These are phyloP conservation scores for Suillus weaverae DNA, from an alignment of 768 basidiomycete genomes.

Conservation along the genomic window DNA sequence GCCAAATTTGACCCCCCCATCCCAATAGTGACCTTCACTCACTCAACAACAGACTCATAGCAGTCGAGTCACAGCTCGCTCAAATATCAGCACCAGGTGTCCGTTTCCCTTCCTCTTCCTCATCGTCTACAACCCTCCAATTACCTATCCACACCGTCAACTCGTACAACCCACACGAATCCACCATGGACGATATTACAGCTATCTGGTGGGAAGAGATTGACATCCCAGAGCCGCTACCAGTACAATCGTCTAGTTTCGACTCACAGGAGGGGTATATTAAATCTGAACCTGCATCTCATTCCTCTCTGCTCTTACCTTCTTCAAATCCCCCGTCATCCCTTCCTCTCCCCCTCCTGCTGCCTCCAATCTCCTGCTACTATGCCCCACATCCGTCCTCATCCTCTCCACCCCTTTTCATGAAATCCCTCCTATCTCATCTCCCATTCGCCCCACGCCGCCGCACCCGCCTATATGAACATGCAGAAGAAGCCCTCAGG, in stretches of 20 bases:
- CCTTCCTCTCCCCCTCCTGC: constrained; percentile 25
- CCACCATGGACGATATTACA: constrained; percentile 54
- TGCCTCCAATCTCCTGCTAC: constrained; percentile 20
- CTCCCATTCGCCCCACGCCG: constrained; percentile 40
- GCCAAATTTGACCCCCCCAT: neutral
- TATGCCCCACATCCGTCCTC: constrained; percentile 24
- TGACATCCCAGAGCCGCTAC: constrained; percentile 31
- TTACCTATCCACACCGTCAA: constrained; percentile 41
- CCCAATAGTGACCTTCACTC: constrained; percentile 70
- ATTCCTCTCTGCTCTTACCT: constrained; percentile 15
- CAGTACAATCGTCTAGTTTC: constrained; percentile 15
- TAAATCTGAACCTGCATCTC: constrained; percentile 37
- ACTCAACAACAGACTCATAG: constrained; percentile 75
- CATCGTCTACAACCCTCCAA: constrained; percentile 28
- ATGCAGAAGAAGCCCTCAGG: constrained; percentile 42
- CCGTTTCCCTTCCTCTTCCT: constrained; percentile 17
- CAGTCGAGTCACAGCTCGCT: constrained; percentile 62
- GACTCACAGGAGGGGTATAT: constrained; percentile 21
- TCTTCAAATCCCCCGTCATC: constrained; percentile 14
- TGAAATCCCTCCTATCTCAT: constrained; percentile 36
- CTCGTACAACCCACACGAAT: constrained; percentile 22
- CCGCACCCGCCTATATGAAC: constrained; percentile 39
- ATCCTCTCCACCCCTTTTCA: constrained; percentile 34
- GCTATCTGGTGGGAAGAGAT: constrained; percentile 63
- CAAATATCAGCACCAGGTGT: constrained; percentile 41